Evolutionary conservation across 2,329 filamentous ascomycete species (phyloP).

Genomic region (Aspergillus carbonarius): DNA sequence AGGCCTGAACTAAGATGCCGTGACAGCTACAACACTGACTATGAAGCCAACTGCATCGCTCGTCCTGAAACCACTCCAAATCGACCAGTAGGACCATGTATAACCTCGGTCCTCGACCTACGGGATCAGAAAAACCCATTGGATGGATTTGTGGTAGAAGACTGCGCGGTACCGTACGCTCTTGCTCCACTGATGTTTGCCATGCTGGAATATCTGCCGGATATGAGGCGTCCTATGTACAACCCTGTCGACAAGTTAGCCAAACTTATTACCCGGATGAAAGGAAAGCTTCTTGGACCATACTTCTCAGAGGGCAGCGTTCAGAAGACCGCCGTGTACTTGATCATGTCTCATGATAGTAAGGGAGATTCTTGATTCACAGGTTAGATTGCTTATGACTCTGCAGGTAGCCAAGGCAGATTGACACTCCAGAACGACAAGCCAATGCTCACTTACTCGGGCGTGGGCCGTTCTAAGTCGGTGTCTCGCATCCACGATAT

Average conservation of each 20-base stretch:
- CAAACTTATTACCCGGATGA: not conserved
- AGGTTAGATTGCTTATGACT: not conserved
- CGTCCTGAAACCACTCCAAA: not conserved
- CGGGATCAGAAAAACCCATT: constrained; percentile 1
- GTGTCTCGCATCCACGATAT: constrained; percentile 17
- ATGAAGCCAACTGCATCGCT: constrained; percentile 26
- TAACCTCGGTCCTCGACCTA: constrained; percentile 1
- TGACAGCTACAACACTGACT: constrained; percentile 1
- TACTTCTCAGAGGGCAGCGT: constrained; percentile 58
- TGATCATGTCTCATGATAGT: constrained; percentile 67
- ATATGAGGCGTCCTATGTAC: not conserved
- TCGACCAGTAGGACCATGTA: constrained; percentile 3
- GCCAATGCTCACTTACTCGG: constrained; percentile 13
- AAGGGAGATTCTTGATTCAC: constrained; percentile 54
- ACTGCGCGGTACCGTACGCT: constrained; percentile 3
- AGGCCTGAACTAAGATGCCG: not conserved
- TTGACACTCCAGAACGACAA: constrained; percentile 60
- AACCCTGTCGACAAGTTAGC: not conserved
- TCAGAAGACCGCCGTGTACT: constrained; percentile 61
- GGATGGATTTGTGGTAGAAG: constrained; percentile 4
- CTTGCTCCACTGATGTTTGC: constrained; percentile 43
- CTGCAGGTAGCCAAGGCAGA: not conserved
- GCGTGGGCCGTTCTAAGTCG: constrained; percentile 15
- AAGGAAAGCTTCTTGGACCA: constrained; percentile 44
- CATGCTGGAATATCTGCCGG: constrained; percentile 39